Conservation (phyloP, 495 filamentous ascomycete species). For the Penicillium canescens region DNA sequence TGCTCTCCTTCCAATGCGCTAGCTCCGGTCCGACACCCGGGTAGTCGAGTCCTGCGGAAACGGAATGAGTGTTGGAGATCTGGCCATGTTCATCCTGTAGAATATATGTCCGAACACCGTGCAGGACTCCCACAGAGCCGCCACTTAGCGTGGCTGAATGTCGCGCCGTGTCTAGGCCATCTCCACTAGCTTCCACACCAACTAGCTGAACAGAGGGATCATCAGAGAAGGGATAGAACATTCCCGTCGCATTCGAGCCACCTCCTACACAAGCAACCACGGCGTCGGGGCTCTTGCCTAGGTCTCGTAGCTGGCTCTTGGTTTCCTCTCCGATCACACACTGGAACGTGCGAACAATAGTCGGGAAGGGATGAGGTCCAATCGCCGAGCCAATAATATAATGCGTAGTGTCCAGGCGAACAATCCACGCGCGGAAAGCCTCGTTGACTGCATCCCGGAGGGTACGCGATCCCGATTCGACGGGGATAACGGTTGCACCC, state of each 20-base stretch:
- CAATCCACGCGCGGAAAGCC: conserved; percentile 84
- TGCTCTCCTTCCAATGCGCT: conserved; percentile 80
- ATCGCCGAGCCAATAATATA: conserved; percentile 95
- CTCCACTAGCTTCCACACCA: conserved; percentile 79
- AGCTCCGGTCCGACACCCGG: conserved; percentile 93
- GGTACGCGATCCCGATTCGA: conserved; percentile 78
- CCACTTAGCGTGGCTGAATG: conserved; percentile 83
- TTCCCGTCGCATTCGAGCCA: conserved; percentile 84
- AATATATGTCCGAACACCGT: conserved; percentile 90
- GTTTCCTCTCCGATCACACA: conserved; percentile 91
- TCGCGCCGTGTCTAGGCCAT: conserved; percentile 73
- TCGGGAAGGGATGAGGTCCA: conserved; percentile 92
- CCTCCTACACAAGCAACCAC: conserved; percentile 97
- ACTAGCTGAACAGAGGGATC: conserved; percentile 81
- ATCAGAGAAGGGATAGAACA: conserved; percentile 92
- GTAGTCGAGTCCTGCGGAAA: conserved; percentile 92
- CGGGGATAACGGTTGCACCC: conserved; percentile 81
- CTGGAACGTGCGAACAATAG: conserved; percentile 95
- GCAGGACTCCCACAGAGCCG: conserved; percentile 84
- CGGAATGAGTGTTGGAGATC: conserved; percentile 85
- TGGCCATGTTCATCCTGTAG: conserved; percentile 86
- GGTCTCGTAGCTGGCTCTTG: conserved; percentile 72
- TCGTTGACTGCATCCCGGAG: conserved; percentile 94
- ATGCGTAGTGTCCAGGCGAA: conserved; percentile 79
- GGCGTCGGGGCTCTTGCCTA: conserved; percentile 86